Evolutionary conservation across 106 monocot genomes (phyloP).

Genomic region (Dioscorea alata): DNA sequence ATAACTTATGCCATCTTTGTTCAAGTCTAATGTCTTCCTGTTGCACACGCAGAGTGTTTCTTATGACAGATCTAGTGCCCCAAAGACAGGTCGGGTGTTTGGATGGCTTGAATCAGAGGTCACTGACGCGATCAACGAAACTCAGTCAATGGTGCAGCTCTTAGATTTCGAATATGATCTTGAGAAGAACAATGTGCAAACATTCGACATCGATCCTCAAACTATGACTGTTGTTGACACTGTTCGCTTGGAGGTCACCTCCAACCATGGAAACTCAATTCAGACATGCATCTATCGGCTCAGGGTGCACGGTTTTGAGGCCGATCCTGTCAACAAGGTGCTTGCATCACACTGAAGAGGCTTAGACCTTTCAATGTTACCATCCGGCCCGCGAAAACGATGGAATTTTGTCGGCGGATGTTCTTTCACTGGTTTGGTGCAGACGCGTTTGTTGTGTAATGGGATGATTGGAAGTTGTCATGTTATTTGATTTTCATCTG

Average conservation of each 20-base stretch:
- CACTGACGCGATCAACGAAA: not conserved
- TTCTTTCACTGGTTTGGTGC: no score
- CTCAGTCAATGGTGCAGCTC: slow-evolving; percentile 6
- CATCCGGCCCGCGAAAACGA: no score
- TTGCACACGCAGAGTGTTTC: slow-evolving; percentile 70
- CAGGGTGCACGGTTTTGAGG: slow-evolving; percentile 72
- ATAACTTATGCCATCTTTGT: slow-evolving; percentile 11
- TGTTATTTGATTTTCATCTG: no score
- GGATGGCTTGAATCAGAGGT: slow-evolving; percentile 49
- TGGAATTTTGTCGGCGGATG: no score
- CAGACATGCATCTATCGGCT: slow-evolving; percentile 84
- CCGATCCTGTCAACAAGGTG: not conserved
- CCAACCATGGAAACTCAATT: slow-evolving; percentile 66
- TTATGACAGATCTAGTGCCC: slow-evolving; percentile 79
- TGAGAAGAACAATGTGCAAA: slow-evolving; percentile 68
- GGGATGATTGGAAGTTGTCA: no score
- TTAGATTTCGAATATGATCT: slow-evolving; percentile 29
- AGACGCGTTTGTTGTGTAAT: no score
- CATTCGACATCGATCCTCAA: slow-evolving; percentile 31
- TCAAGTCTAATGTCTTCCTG: slow-evolving; percentile 12
- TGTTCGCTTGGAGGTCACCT: slow-evolving; percentile 57
- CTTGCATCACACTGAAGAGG: no score
- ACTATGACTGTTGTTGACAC: slow-evolving; percentile 33
- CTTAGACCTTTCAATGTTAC: no score
- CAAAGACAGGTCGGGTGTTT: slow-evolving; percentile 45